A percentile compares a stretch with the other conserved stretches of the same genome.
phyloP scores from a whole-genome alignment of 495 filamentous ascomycete species.

The Penicillium robsamsonii region DNA sequence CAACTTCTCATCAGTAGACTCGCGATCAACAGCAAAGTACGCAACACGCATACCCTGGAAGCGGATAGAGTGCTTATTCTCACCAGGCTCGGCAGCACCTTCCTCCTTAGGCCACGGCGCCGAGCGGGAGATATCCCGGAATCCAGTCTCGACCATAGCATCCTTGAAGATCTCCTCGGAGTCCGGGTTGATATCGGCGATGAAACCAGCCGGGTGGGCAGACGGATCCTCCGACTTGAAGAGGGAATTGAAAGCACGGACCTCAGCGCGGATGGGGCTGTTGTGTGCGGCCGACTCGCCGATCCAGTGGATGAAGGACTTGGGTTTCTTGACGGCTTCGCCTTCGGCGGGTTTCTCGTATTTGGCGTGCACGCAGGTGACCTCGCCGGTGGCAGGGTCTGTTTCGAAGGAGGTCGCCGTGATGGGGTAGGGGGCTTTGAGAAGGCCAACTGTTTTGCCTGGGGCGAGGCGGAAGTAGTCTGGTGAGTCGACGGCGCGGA shows the following conservation, averaged over 20 bases:
- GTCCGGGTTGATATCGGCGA: constrained; percentile 81
- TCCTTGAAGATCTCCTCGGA: constrained; percentile 74
- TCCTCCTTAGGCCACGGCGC: constrained; percentile 82
- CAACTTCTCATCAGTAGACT: constrained; percentile 71
- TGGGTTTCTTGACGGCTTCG: constrained; percentile 65
- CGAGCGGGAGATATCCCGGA: constrained; percentile 69
- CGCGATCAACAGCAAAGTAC: constrained; percentile 80
- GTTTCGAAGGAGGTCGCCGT: constrained; percentile 74
- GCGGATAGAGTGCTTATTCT: constrained; percentile 63
- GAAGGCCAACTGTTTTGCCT: constrained; percentile 82
- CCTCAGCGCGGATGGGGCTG: constrained; percentile 71
- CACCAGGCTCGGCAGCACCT: constrained; percentile 35
- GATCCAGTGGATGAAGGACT: constrained; percentile 85
- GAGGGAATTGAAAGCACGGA: constrained; percentile 74
- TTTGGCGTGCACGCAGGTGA: constrained; percentile 48
- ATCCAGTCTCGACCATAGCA: constrained; percentile 81
- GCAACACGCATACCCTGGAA: constrained; percentile 93
- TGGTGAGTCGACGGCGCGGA: constrained; percentile 77
- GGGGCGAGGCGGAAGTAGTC: constrained; percentile 95
- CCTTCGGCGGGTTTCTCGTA: constrained; percentile 54
- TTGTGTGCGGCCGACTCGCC: constrained; percentile 55
- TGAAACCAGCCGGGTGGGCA: constrained; percentile 67
- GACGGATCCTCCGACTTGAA: constrained; percentile 85
- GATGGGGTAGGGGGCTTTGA: constrained; percentile 81
- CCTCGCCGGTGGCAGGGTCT: constrained; percentile 62